Base-by-base conservation (phyloP, 129 eudicot species). In the Apium graveolens region DNA sequence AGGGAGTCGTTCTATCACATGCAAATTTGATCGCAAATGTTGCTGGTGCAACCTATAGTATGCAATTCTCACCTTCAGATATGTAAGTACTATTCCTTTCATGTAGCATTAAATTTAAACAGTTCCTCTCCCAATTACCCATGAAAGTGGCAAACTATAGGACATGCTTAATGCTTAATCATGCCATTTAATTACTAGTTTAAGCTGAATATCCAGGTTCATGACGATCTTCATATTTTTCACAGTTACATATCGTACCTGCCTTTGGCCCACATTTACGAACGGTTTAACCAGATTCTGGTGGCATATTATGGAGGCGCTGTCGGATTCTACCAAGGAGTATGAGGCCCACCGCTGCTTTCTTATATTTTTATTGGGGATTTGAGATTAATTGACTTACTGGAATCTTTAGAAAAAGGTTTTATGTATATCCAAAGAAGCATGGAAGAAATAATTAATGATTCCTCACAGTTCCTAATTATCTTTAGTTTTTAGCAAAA, bases 291-390 rank as follows among this genome's bases (percentile, higher is more conserved):
- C 81, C 91, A 90, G 82, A 41, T 85, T 26, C 57, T 84, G 57
- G 46, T 90, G 68, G 86, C 65, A 7, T 81, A 90, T 81, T 83
- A 78, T 81, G 97, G 97, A 29, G 85, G 82, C 46, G 88, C 96
- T n/a, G 84, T 81, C 77, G 97, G 97, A 78, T 92, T 92, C 84
- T 92, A 85, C 84, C 97, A 92, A 79, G 97, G 97, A 79, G 97
- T 92, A 92, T 66, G 93, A 45, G 46, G 43, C 82, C 78, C 42
- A 80, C 70, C 37, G 74, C 38, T 73, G n/a, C 62, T 39, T 78
- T 78, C 34, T 74, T 83, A 84, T 37, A 27, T 80, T 39, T 78
- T 65, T 68, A 7, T 65, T 26, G 26, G 45, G 62, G 60, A 42
- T 11, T 73, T 20, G 65, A 80, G 62, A 27, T 74, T 31, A 70